Base-by-base conservation (phyloP, 306 rosid genomes). In the Abrus pulchellus region DNA sequence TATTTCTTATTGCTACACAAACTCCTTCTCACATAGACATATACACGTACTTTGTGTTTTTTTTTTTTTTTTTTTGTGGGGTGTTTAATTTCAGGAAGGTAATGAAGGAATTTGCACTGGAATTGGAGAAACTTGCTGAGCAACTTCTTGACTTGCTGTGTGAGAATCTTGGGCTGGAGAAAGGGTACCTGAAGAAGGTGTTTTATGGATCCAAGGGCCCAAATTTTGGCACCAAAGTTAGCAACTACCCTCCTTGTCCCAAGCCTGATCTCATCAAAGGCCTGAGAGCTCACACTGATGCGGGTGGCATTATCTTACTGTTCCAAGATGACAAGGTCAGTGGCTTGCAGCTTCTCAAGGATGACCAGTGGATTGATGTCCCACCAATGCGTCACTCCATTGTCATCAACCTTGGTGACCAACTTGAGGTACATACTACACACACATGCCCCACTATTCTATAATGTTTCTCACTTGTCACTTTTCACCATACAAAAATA, bases 241-340 rank as follows among this genome's bases (percentile, higher is more conserved):
- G 99, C 85, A 93, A 90, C 85, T 96, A 96, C 87, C 98, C 98
- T 80, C 93, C 97, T 0, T 96, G 99, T 75, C 97, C 98, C 11
- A 93, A 94, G 34, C 98, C 99, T 2, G 97, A 96, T 5, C 94
- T 96, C 4, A 89, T 96, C 75, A 88, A 96, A 78, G 99, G 99
- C 2, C 97, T 96, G 0, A 86, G 98, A 75, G 99, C 98, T 43
- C 99, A 96, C 86, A 96, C 98, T 0, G 99, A 96, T 48, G 99
- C 99, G 29, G 99, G 99, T 5, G 99, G 99, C 73, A n/a, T 96
- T 83, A 96, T 96, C 72, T 80, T 93, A 1, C 97, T 96, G 64
- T 96, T 96, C 81, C 99, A 96, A 85, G 99, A 96, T 78, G 93
- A 92, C 85, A 92, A 93, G 83, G 97, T 96, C 86, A 92, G 98